Evolutionary conservation across 345 rosid species (phyloP), one percentile per base, ranked within the genome.

Genomic region (Syzygium oleosum): DNA sequence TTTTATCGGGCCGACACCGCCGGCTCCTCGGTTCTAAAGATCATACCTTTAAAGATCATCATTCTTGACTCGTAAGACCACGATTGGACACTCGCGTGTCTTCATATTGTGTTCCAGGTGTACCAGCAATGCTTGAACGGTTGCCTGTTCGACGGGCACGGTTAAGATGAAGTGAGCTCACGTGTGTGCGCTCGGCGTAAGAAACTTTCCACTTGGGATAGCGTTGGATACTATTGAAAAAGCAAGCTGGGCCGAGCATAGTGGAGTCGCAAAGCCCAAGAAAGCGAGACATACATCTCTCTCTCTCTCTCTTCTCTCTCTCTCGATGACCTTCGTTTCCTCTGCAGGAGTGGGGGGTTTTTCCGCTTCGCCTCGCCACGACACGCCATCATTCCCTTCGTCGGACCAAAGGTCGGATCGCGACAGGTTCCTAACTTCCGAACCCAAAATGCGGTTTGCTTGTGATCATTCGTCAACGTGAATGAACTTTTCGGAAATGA

Each of bases 141-240:
- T 38, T 14, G 23, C 13, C 3, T 21, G 7, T 9, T 16, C 12
- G 59, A 21, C 6, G 21, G 1, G 12, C 12, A 4, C 7, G 25
- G 0, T 73, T 1, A 49, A 19, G 49, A 38, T 38, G 4, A 4
- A 38, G 80, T 19, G 80, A 14, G 49, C 49, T 19, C 80, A 10
- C 25, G 5, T 73, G 13, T 43, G 2, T 1, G 29, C 0, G 9
- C 4, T 13, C 2, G 46, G 7, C 1, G 25, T 1, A 5, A 19
- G 49, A 2, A 38, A 21, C 38, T 73, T 34, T 38, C 46, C 49
- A 19, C 49, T 38, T 21, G 80, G 80, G 80, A 38, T 34, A 73
- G 25, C 49, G 49, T 73, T 34, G 80, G 80, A 73, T 73, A 9
- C 25, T 12, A 1, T 34, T 19, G 80, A 73, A 73, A 31, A 73